A percentile compares a stretch with the other conserved stretches of the same genome.
Conservation (phyloP, 257 asterid species). For the Eucommia ulmoides region DNA sequence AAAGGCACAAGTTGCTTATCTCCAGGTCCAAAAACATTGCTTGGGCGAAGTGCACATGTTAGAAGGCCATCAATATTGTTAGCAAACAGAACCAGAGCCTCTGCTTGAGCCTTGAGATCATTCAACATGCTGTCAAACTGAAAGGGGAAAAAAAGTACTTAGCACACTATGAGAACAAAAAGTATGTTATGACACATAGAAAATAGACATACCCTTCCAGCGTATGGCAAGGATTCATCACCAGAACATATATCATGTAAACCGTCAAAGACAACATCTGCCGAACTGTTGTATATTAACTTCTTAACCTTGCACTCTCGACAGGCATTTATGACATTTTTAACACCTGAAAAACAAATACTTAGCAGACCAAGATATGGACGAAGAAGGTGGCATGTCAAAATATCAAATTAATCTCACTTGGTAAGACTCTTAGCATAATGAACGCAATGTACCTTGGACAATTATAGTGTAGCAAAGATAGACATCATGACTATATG, state of each 20-base stretch:
- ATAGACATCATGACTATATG: not conserved
- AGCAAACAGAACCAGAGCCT: conserved; percentile 64
- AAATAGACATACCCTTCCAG: conserved; percentile 47
- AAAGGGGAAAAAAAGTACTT: conserved; percentile 5
- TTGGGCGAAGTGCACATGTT: conserved; percentile 79
- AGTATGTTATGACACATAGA: not conserved
- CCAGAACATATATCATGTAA: conserved; percentile 39
- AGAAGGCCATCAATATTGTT: conserved; percentile 65
- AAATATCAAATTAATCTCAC: not conserved
- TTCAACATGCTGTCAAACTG: conserved; percentile 63
- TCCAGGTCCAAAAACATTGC: conserved; percentile 84
- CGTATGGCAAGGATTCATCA: conserved; percentile 73
- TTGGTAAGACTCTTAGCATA: no score
- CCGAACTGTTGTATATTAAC: conserved; percentile 69
- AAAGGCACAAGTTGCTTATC: conserved; percentile 52
- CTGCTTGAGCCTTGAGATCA: conserved; percentile 84
- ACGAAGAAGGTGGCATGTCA: not conserved
- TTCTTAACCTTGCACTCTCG: conserved; percentile 62
- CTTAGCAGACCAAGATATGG: not conserved
- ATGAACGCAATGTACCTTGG: not conserved
- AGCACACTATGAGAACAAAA: conserved; percentile 9
- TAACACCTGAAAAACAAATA: conserved; percentile 40
- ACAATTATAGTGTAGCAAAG: not conserved
- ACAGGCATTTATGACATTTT: conserved; percentile 66
- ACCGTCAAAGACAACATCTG: conserved; percentile 60